These are phyloP conservation scores for Geotrichum klebahnii DNA, from an alignment of 1,139 yeast genomes.

Conservation along the genomic window DNA sequence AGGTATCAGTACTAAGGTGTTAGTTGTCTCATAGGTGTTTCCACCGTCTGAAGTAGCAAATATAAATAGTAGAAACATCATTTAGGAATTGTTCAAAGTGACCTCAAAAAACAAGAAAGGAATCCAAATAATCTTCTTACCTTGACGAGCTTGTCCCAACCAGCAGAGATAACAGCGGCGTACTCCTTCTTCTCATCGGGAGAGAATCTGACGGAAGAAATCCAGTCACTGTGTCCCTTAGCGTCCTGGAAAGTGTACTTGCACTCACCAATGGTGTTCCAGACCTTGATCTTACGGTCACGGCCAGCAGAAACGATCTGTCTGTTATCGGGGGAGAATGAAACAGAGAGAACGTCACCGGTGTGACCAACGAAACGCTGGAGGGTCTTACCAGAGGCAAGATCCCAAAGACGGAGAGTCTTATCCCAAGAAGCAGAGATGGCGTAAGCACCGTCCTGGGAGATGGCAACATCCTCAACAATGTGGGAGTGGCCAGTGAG, in stretches of 20 bases:
- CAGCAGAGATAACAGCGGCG: conserved; percentile 89
- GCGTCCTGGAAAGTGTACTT: conserved; percentile 70
- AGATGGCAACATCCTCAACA: conserved; percentile 95
- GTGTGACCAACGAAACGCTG: conserved; percentile 97
- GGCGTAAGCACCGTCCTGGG: conserved; percentile 98
- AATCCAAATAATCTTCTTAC: conserved; percentile 21
- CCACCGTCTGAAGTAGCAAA: conserved; percentile 99
- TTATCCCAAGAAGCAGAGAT: conserved; percentile 99
- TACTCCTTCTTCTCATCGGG: conserved; percentile 57
- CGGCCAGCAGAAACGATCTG: conserved; percentile 98
- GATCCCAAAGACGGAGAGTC: conserved; percentile 98
- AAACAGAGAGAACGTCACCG: conserved; percentile 94
- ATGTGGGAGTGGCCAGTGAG: conserved; percentile 99
- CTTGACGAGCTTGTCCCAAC: conserved; percentile 98
- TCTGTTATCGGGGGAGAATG: conserved; percentile 95
- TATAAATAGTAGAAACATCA: conserved; percentile 44
- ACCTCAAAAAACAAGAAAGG: too few species aligned
- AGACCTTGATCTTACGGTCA: conserved; percentile 97
- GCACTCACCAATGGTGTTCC: conserved; percentile 99
- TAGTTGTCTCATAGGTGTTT: conserved; percentile 88
- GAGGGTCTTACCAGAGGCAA: conserved; percentile 90
- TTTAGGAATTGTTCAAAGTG: conserved; percentile 22
- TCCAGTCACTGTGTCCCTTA: conserved; percentile 98
- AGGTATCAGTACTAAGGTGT: conserved; percentile 84
- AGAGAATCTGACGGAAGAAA: conserved; percentile 93